phyloP scores from a whole-genome alignment of 2,329 filamentous ascomycete species.

The Mycosphaerella sp. region DNA sequence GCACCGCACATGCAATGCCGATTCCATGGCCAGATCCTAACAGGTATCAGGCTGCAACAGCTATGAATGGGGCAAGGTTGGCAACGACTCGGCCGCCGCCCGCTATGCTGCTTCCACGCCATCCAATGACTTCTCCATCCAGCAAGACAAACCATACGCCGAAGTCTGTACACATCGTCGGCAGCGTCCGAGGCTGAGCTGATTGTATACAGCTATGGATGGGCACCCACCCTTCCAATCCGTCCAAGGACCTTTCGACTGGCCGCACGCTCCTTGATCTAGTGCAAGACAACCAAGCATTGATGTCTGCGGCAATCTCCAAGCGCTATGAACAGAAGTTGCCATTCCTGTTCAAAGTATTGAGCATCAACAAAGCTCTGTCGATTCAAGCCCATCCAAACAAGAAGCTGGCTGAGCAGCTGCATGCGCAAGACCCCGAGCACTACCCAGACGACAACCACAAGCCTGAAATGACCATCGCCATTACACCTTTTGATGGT shows the following conservation, averaged over 20 bases:
- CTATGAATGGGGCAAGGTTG: slow-evolving; percentile 98
- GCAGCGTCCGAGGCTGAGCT: slow-evolving; percentile 16
- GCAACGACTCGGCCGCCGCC: slow-evolving; percentile 78
- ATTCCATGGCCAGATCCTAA: background rate
- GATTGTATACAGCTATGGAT: slow-evolving; percentile 73
- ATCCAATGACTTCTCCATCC: slow-evolving; percentile 64
- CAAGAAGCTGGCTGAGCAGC: slow-evolving; percentile 73
- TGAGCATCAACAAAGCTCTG: slow-evolving; percentile 91
- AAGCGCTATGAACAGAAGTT: slow-evolving; percentile 74
- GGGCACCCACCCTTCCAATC: slow-evolving; percentile 95
- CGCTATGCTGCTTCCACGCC: slow-evolving; percentile 83
- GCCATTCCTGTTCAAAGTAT: slow-evolving; percentile 95
- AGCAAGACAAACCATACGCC: slow-evolving; percentile 86
- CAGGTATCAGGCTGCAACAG: slow-evolving; percentile 72
- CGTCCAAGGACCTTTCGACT: slow-evolving; percentile 80
- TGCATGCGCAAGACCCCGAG: slow-evolving; percentile 79
- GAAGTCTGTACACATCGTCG: slow-evolving; percentile 56
- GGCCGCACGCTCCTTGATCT: slow-evolving; percentile 81
- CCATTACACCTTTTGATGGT: slow-evolving; percentile 91
- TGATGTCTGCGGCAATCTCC: slow-evolving; percentile 68
- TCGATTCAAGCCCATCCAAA: slow-evolving; percentile 83
- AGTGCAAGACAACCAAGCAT: slow-evolving; percentile 75
- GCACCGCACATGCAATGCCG: background rate
- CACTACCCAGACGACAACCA: slow-evolving; percentile 99
- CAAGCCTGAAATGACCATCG: slow-evolving; percentile 99